Base-by-base conservation (phyloP, 768 basidiomycete species). In the Lactarius psammicola region DNA sequence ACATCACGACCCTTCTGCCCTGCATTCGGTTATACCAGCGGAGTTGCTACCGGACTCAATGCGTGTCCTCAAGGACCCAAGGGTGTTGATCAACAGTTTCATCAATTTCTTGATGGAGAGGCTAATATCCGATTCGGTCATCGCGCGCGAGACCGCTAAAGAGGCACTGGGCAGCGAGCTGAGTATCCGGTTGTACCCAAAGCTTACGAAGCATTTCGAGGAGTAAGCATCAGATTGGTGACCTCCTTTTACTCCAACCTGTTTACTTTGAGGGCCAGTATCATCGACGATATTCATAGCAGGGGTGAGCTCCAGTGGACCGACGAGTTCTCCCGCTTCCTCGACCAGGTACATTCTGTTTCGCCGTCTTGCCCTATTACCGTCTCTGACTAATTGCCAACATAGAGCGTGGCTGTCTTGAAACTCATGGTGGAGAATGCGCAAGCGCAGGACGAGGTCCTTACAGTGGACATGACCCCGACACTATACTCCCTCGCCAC, bases 151-250 rank as follows among this genome's bases (percentile, higher is more conserved):
- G 70, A 80, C 86, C 13, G 90, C 90, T 2, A 83, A 86, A 69
- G 92, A 94, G 62, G 91, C 92, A 0, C 76, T 97, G 20, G 92
- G 94, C 2, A 79, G 80, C 17, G 94, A 97, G 71, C 79, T 95
- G 23, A 88, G 86, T 66, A 86, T 88, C 31, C 80, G 83, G 55
- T 77, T 92, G 56, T 90, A 91, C 70, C 78, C 82, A 26, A 82
- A 81, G 64, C 76, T 95, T 34, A 80, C 95, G 58, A 85, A 81
- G 68, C 84, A 87, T 65, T 79, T 96, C 63, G 88, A 91, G 60
- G 83, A 84, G 94, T 94, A 74, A 70, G 89, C 78, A 26, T 4
- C 17, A 11, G 9, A 42, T 33, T 31, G 11, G 17, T 28, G 36
- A 33, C 23, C 4, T 9, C 51, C 44, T 51, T 34, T 23, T 10